phyloP scores from a whole-genome alignment of 495 filamentous ascomycete species.

The Massariosphaeria phaeospora region DNA sequence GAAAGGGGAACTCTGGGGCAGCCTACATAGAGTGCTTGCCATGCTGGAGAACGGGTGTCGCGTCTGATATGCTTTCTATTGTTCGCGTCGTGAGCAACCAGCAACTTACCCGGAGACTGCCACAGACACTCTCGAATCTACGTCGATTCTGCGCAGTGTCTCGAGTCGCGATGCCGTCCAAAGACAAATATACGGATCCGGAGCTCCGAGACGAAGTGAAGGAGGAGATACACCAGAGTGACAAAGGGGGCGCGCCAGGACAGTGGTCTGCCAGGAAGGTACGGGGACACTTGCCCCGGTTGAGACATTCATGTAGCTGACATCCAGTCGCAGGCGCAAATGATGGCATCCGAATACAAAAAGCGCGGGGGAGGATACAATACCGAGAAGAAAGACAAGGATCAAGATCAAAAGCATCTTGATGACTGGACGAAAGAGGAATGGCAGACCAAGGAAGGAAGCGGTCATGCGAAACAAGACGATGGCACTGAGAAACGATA shows the following conservation, averaged over 20 bases:
- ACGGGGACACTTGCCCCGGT: neutral
- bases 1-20: no score
- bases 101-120: no score
- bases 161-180: no score
- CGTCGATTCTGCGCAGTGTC: no score
- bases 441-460: constrained; percentile 51
- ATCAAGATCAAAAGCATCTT: constrained; percentile 44
- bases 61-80: no score
- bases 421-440: constrained; percentile 47
- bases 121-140: no score
- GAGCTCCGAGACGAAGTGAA: constrained; percentile 47
- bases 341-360: constrained; percentile 51
- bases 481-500: constrained; percentile 48
- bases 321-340: constrained; percentile 41
- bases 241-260: constrained; percentile 48
- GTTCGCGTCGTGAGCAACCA: no score
- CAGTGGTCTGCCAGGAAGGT: constrained; percentile 52
- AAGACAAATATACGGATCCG: constrained; percentile 49
- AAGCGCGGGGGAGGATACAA: constrained; percentile 49
- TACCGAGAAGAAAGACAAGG: constrained; percentile 44
- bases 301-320: neutral
- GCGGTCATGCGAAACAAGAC: constrained; percentile 43
- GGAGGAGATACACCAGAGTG: constrained; percentile 45
- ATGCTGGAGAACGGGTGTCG: no score
- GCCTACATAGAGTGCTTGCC: no score